These are phyloP conservation scores for Fusarium vanettenii DNA, from an alignment of 2,329 filamentous ascomycete species.

Conservation along the genomic window DNA sequence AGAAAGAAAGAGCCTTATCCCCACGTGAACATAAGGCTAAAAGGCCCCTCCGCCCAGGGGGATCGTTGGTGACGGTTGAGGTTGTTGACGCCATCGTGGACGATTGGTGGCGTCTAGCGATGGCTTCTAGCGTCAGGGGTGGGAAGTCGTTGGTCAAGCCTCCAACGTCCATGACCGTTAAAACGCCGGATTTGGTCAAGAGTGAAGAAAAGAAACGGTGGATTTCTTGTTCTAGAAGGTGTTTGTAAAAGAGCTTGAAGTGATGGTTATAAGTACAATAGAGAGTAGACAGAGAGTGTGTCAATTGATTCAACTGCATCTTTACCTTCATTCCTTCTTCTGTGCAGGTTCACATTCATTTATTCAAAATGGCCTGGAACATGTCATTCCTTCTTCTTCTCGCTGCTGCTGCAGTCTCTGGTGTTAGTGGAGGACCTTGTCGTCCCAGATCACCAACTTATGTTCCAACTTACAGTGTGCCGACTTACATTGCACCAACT, in stretches of 20 bases:
- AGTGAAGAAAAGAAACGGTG: background rate
- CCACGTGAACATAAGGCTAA: constrained; percentile 11
- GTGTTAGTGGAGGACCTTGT: constrained; percentile 21
- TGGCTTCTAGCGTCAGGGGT: constrained; percentile 27
- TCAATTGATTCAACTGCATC: background rate
- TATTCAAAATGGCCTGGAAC: constrained; percentile 25
- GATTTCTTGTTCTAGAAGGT: constrained; percentile 20
- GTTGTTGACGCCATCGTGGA: constrained; percentile 23
- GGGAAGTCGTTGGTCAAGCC: constrained; percentile 14
- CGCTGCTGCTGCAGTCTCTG: constrained; percentile 5
- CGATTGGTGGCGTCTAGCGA: constrained; percentile 30
- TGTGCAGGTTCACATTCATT: constrained; percentile 15
- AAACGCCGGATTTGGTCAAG: constrained; percentile 30
- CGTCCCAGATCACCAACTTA: constrained; percentile 26
- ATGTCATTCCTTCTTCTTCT: constrained; percentile 31
- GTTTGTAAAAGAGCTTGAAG: background rate
- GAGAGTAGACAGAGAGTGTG: background rate
- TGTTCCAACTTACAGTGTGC: constrained; percentile 3
- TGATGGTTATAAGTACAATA: constrained; percentile 9
- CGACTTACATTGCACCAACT: constrained; percentile 15
- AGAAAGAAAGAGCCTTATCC: background rate
- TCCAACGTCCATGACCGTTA: constrained; percentile 15
- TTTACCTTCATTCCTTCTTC: background rate
- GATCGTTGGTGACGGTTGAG: constrained; percentile 13
- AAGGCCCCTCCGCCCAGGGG: constrained; percentile 2